Evolutionary conservation across 176 grass and related monocot genomes (phyloP).

Genomic region (Oryza meridionalis): DNA sequence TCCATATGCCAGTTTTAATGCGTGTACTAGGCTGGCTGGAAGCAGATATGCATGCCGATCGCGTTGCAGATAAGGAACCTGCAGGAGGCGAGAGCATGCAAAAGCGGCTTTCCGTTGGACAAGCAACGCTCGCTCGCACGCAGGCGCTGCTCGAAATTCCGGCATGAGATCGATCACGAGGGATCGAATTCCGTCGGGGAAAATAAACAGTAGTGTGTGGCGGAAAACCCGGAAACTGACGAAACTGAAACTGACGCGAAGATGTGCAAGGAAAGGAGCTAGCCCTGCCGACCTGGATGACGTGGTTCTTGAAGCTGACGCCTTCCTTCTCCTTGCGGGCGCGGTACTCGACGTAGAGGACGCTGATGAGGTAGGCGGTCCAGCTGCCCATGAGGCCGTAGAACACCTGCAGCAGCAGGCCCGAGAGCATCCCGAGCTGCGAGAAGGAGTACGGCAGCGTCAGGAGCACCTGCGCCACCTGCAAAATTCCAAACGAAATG

Average conservation of each 20-base stretch:
- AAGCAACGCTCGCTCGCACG: constrained; percentile 16
- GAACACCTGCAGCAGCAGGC: constrained; percentile 58
- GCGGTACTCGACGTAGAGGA: constrained; percentile 81
- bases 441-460: constrained; percentile 70
- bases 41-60: constrained; percentile 31
- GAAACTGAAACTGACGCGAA: constrained; percentile 10
- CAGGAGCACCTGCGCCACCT: constrained; percentile 70
- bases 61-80: constrained; percentile 35
- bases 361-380: constrained; percentile 82
- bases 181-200: constrained; percentile 27
- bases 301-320: constrained; percentile 71
- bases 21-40: background rate
- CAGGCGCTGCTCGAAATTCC: background rate
- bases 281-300: constrained; percentile 59
- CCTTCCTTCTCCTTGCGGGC: constrained; percentile 66
- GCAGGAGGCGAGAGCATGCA: background rate
- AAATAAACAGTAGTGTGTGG: background rate
- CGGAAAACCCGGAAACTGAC: background rate
- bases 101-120: constrained; percentile 17
- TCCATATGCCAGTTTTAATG: background rate
- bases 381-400: constrained; percentile 78
- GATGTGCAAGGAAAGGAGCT: background rate
- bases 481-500: background rate
- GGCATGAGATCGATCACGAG: background rate
- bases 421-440: constrained; percentile 58